Evolutionary conservation across 257 asterid genomes (phyloP).

Genomic region (Voacanga thouarsii): DNA sequence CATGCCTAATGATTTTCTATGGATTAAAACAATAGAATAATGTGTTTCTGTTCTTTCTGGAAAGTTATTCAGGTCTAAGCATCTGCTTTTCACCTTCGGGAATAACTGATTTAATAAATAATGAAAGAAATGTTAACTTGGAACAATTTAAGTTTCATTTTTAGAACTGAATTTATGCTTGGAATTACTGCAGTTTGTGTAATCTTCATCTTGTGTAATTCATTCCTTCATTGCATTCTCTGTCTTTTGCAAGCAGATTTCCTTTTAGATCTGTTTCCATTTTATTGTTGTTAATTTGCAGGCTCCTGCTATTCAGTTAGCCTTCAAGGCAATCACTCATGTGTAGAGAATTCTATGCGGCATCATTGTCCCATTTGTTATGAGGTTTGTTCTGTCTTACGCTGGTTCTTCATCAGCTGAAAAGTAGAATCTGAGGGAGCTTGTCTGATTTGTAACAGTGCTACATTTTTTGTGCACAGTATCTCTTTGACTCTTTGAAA

Average conservation of each 20-base stretch:
- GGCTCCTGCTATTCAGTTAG: slow-evolving; percentile 77
- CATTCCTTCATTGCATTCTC: not conserved
- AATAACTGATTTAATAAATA: not conserved
- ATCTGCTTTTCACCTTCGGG: not conserved
- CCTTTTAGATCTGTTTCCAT: not conserved
- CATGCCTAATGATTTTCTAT: too few relatives aligned
- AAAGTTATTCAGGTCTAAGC: not conserved
- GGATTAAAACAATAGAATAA: not conserved
- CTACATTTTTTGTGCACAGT: slow-evolving; percentile 41
- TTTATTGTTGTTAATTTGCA: slow-evolving; percentile 23
- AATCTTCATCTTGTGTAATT: not conserved
- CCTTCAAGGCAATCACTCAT: slow-evolving; percentile 65
- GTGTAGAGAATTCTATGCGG: slow-evolving; percentile 92
- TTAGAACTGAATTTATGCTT: not conserved
- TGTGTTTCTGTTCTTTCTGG: not conserved
- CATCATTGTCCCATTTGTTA: slow-evolving; percentile 98
- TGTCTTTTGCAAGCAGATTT: not conserved
- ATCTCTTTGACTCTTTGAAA: slow-evolving; percentile 83
- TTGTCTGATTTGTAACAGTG: slow-evolving; percentile 7
- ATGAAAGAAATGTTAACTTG: not conserved
- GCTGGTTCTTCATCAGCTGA: not conserved
- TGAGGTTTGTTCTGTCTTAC: slow-evolving; percentile 49
- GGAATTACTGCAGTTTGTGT: not conserved
- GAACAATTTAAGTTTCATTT: not conserved
- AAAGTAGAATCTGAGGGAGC: not conserved